A percentile compares a stretch with the other conserved stretches of the same genome.
Conservation (phyloP, 2,329 filamentous ascomycete genomes). For the Fusarium chlamydosporum region DNA sequence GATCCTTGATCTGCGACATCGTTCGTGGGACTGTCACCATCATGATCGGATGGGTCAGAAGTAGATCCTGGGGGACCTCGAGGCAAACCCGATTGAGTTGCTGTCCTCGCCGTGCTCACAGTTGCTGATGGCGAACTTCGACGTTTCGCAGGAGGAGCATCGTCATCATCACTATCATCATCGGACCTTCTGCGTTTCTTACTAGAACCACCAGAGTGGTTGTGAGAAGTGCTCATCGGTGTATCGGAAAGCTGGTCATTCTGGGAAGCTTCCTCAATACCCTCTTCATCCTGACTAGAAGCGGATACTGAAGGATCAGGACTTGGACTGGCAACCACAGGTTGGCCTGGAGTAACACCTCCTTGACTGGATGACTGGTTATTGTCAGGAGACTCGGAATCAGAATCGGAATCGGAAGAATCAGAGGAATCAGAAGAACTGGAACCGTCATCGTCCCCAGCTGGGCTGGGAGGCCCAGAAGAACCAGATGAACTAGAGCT, state of each 20-base stretch:
- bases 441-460: background rate
- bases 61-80: background rate
- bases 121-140: conserved; percentile 1
- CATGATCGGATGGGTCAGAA: background rate
- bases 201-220: conserved; percentile 2
- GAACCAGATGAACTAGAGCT: background rate
- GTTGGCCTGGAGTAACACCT: background rate
- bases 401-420: background rate
- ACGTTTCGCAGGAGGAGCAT: conserved; percentile 13
- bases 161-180: conserved; percentile 17
- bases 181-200: conserved; percentile 15
- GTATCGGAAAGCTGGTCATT: background rate
- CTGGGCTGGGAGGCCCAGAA: background rate
- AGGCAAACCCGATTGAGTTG: background rate
- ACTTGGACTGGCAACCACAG: background rate
- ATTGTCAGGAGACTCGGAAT: background rate
- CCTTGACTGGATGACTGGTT: background rate
- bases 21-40: background rate
- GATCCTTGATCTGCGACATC: background rate
- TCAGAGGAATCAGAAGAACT: background rate
- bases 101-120: background rate
- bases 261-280: background rate
- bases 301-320: background rate
- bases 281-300: background rate
- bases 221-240: background rate